phyloP scores from a whole-genome alignment of 2,329 filamentous ascomycete genomes.

The Alternaria triticimaculans region DNA sequence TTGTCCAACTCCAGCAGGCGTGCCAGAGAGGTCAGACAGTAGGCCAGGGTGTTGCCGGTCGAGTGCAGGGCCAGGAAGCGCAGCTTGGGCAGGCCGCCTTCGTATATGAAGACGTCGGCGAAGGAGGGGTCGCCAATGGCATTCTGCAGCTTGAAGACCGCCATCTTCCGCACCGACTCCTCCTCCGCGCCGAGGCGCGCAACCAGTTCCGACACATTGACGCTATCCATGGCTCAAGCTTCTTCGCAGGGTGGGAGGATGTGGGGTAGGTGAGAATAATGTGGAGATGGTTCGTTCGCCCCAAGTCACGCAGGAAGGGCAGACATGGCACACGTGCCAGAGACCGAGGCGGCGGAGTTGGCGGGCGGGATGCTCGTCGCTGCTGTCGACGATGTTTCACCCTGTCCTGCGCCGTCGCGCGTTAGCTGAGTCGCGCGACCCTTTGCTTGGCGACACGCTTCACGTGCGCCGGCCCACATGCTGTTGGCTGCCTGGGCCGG shows the following conservation, averaged over 20 bases:
- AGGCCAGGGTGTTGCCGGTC: conserved; percentile 92
- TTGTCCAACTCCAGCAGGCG: conserved; percentile 93
- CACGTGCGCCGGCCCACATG: conserved; percentile 22
- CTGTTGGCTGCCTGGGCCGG: conserved; percentile 14
- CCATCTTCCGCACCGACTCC: conserved; percentile 96
- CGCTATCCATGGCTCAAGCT: conserved; percentile 57
- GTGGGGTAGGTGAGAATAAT: conserved; percentile 18
- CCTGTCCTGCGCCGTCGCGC: conserved; percentile 18
- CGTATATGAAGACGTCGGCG: conserved; percentile 92
- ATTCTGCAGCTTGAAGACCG: conserved; percentile 95
- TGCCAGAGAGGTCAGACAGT: conserved; percentile 87
- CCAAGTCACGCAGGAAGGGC: conserved; percentile 16
- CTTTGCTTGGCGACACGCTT: conserved; percentile 32
- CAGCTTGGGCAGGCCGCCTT: conserved; percentile 82
- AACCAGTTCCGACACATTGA: conserved; percentile 65
- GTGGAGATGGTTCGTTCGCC: conserved; percentile 15
- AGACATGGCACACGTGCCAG: conserved; percentile 7
- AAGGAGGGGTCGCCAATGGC: conserved; percentile 96
- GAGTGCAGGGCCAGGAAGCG: conserved; percentile 83
- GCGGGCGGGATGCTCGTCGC: conserved; percentile 3
- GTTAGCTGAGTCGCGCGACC: conserved; percentile 20
- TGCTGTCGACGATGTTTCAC: conserved; percentile 5
- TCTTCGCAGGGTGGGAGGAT: conserved; percentile 8
- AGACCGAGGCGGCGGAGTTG: conserved; percentile 7
- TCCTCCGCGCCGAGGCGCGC: conserved; percentile 68